Evolutionary conservation across 2,329 filamentous ascomycete species (phyloP).

Genomic region (Delphinella strobiligena): DNA sequence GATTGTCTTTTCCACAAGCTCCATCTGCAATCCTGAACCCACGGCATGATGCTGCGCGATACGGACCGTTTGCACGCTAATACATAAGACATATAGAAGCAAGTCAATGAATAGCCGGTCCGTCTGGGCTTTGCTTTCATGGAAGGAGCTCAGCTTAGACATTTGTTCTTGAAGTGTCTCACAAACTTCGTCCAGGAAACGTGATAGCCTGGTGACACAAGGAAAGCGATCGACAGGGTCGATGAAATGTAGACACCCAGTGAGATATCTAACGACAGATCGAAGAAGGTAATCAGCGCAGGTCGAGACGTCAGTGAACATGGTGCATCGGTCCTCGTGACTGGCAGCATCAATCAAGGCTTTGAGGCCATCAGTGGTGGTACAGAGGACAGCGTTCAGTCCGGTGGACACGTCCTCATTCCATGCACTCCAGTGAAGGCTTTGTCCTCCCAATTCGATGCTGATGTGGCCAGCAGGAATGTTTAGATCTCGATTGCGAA

Average conservation of each 20-base stretch:
- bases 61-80: slow-evolving; percentile 4
- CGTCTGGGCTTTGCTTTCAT: background rate
- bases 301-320: slow-evolving; percentile 1
- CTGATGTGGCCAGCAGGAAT: slow-evolving; percentile 40
- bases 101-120: slow-evolving; percentile 5
- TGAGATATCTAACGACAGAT: slow-evolving; percentile 37
- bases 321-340: slow-evolving; percentile 2
- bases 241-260: slow-evolving; percentile 37
- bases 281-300: slow-evolving; percentile 24
- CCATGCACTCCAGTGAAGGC: slow-evolving; percentile 40
- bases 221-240: slow-evolving; percentile 41
- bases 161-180: slow-evolving; percentile 11
- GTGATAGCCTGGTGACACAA: slow-evolving; percentile 32
- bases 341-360: background rate
- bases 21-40: background rate
- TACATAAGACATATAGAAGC: slow-evolving; percentile 7
- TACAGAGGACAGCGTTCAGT: slow-evolving; percentile 25
- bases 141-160: background rate
- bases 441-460: slow-evolving; percentile 24
- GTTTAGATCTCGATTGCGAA: slow-evolving; percentile 35
- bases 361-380: slow-evolving; percentile 16
- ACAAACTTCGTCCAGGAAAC: slow-evolving; percentile 26
- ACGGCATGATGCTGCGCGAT: slow-evolving; percentile 1
- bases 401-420: slow-evolving; percentile 41
- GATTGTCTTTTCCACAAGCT: slow-evolving; percentile 1